Evolutionary conservation across 2,329 filamentous ascomycete genomes (phyloP).

Genomic region (Fusarium globosum): DNA sequence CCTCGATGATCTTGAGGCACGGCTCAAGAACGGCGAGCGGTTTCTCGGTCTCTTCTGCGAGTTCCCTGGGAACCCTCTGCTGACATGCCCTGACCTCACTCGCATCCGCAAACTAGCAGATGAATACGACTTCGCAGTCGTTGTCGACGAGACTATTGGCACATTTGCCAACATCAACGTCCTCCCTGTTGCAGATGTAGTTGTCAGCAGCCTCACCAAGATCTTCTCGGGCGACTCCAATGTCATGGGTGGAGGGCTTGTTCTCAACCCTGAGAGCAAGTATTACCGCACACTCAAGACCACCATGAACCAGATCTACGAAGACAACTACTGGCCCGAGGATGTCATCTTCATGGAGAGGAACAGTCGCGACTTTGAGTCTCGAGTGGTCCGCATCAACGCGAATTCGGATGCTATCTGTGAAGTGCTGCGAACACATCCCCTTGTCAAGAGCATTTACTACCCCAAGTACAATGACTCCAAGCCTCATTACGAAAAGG

Average conservation of each 20-base stretch:
- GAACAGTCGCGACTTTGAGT: conserved; percentile 92
- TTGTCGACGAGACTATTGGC: conserved; percentile 95
- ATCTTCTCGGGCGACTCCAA: conserved; percentile 98
- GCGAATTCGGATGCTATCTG: conserved; percentile 86
- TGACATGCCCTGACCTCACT: conserved; percentile 83
- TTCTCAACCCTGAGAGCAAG: conserved; percentile 72
- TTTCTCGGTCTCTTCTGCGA: conserved; percentile 92
- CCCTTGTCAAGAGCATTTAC: conserved; percentile 79
- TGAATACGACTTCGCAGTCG: conserved; percentile 86
- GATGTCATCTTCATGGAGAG: conserved; percentile 95
- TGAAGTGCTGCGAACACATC: conserved; percentile 71
- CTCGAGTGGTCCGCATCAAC: conserved; percentile 86
- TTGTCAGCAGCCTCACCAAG: conserved; percentile 95
- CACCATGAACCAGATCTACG: conserved; percentile 73
- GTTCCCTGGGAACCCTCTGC: conserved; percentile 91
- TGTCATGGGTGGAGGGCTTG: conserved; percentile 90
- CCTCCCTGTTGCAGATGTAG: conserved; percentile 86
- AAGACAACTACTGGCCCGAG: conserved; percentile 94
- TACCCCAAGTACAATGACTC: conserved; percentile 86
- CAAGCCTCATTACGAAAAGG: conserved; percentile 79
- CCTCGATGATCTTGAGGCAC: conserved; percentile 82
- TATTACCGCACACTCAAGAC: conserved; percentile 78
- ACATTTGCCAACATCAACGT: conserved; percentile 98
- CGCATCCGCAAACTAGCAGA: conserved; percentile 86
- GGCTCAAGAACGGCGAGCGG: conserved; percentile 76